Evolutionary conservation across 2,329 filamentous ascomycete genomes (phyloP), one percentile per base, ranked within the genome.

Genomic region (Chrysoporthe austroafricana): DNA sequence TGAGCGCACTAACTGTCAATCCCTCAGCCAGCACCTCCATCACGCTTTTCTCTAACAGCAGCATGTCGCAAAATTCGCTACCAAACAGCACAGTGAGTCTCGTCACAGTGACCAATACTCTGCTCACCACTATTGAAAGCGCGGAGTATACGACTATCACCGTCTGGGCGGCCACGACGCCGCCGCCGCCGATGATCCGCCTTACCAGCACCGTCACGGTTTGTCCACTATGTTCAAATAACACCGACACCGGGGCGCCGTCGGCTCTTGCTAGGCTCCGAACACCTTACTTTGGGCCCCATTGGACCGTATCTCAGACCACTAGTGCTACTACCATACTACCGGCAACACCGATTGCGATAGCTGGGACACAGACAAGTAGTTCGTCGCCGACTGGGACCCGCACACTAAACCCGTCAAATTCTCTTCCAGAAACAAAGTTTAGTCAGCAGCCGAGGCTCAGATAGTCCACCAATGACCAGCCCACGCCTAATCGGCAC

Each of bases 121-220:
- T 9, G 3, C 18, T 7, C n/a, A 7, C 36, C 14, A 54, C 39
- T 4, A 21, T 56, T 18, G n/a, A 42, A 16, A 42, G 34, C 48
- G 48, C 46, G 61, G 61, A 56, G 36, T 54, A 63, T 26, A 44
- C 61, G 36, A 63, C 61, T 42, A 56, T 54, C 61, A 56, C 61
- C 61, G 48, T 54, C n/a, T 39, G 16, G 9, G 4, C 8, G 32
- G 61, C n/a, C 26, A 43, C 34, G 21, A 52, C 36, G 11, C 48
- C 48, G 6, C 36, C 16, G 34, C 46, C 50, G 32, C 61, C 61
- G 34, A 52, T 36, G 46, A 34, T 63, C 7, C 18, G 44, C 21
- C 21, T 39, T 6, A 54, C 61, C 9, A 63, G 21, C 11, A 63
- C 36, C 7, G 48, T 43, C 16, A 56, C 61, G 6, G 61, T 63